These are phyloP conservation scores for Penicillium pancosmium DNA, from an alignment of 495 filamentous ascomycete genomes.

Conservation along the genomic window DNA sequence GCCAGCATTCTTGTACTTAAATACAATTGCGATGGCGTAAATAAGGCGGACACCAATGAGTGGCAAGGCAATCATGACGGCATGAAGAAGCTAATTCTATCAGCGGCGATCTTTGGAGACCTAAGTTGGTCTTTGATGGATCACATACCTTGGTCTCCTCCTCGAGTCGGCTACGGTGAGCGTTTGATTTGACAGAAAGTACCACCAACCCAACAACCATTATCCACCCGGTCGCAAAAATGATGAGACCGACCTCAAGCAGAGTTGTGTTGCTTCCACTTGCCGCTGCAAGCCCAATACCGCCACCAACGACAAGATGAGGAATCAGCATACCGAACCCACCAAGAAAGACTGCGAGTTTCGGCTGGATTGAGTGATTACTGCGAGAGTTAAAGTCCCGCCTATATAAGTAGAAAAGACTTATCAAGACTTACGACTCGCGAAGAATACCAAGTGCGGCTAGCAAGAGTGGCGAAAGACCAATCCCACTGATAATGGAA, in stretches of 20 bases:
- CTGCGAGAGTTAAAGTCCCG: background rate
- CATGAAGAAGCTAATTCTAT: slow-evolving; percentile 17
- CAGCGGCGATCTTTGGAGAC: background rate
- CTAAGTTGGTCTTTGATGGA: background rate
- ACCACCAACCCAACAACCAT: slow-evolving; percentile 3
- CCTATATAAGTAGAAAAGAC: background rate
- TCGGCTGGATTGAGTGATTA: slow-evolving; percentile 15
- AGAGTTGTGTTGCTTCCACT: slow-evolving; percentile 6
- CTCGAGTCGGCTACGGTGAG: background rate
- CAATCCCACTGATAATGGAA: slow-evolving; percentile 42
- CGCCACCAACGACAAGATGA: slow-evolving; percentile 13
- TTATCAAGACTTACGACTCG: slow-evolving; percentile 38
- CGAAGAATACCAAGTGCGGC: slow-evolving; percentile 39
- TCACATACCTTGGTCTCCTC: slow-evolving; percentile 17
- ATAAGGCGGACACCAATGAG: slow-evolving; percentile 21
- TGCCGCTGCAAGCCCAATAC: slow-evolving; percentile 20
- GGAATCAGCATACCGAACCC: slow-evolving; percentile 9
- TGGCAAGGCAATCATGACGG: slow-evolving; percentile 16
- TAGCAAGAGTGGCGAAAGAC: slow-evolving; percentile 45
- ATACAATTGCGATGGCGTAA: slow-evolving; percentile 18
- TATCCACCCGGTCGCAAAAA: slow-evolving; percentile 15
- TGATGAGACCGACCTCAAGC: slow-evolving; percentile 8
- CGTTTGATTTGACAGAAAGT: slow-evolving; percentile 6
- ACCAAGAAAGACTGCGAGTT: slow-evolving; percentile 1
- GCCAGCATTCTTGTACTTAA: slow-evolving; percentile 4